These are phyloP conservation scores for Suillus americanus DNA, from an alignment of 768 basidiomycete species.

Conservation along the genomic window DNA sequence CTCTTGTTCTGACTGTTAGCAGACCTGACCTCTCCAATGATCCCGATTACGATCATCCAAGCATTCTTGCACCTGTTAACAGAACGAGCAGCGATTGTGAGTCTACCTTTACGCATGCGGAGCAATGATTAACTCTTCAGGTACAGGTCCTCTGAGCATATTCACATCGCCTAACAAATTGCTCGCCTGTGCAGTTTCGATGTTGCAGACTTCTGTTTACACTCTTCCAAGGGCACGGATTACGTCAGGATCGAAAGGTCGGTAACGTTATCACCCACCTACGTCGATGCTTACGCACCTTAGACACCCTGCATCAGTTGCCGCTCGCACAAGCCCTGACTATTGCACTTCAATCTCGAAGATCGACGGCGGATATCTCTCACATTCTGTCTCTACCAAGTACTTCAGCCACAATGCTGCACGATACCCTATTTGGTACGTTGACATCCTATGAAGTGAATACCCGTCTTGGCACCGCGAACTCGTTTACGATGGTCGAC, in stretches of 20 bases:
- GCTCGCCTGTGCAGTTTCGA: constrained; percentile 54
- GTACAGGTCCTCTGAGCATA: constrained; percentile 57
- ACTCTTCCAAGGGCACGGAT: constrained; percentile 38
- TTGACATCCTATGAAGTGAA: constrained; percentile 45
- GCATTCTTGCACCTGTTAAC: constrained; percentile 43
- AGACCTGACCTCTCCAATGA: constrained; percentile 57
- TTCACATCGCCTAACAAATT: constrained; percentile 57
- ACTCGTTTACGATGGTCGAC: constrained; percentile 43
- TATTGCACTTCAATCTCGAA: constrained; percentile 49
- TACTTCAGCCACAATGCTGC: constrained; percentile 40
- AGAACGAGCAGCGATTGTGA: constrained; percentile 52
- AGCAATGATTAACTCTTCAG: constrained; percentile 1
- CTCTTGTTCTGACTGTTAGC: constrained; percentile 3
- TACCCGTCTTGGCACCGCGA: constrained; percentile 37
- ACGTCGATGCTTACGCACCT: constrained; percentile 21
- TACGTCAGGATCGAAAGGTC: constrained; percentile 20
- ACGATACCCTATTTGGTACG: constrained; percentile 46
- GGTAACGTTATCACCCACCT: background rate
- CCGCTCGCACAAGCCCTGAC: constrained; percentile 26
- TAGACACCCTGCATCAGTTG: constrained; percentile 29
- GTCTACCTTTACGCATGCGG: constrained; percentile 16
- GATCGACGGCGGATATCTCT: constrained; percentile 58
- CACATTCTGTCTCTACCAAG: constrained; percentile 50
- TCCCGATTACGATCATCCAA: constrained; percentile 47
- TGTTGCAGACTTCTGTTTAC: constrained; percentile 44